phyloP scores from a whole-genome alignment of 2,329 filamentous ascomycete genomes.

The Paraphoma chrysanthemicola region DNA sequence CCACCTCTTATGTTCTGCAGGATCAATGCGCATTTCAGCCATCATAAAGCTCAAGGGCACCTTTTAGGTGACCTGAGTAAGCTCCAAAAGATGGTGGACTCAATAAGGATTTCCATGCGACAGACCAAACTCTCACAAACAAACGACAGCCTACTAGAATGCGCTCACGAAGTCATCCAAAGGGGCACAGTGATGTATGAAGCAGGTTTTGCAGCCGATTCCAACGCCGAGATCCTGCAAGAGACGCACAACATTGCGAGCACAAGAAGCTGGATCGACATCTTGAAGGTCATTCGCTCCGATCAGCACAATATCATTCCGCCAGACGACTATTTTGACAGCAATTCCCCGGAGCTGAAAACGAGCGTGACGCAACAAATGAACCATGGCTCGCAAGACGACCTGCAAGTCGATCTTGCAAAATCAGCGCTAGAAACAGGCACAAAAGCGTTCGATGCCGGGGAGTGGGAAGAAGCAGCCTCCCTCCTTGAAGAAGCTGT shows the following conservation, averaged over 20 bases:
- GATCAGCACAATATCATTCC: slow-evolving; percentile 1
- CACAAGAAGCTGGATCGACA: no score
- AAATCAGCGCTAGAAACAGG: slow-evolving; percentile 32
- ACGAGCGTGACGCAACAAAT: no score
- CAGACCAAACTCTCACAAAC: slow-evolving; percentile 12
- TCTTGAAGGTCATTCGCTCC: no score
- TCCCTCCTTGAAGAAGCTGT: slow-evolving; percentile 36
- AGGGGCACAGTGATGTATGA: no score
- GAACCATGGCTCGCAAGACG: slow-evolving; percentile 26
- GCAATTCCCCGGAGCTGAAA: no score
- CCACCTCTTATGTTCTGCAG: slow-evolving; percentile 3
- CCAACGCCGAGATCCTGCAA: no score
- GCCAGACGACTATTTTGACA: no score
- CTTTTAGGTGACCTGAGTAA: slow-evolving; percentile 5
- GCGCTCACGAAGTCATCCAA: slow-evolving; percentile 15
- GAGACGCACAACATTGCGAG: no score
- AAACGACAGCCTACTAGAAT: slow-evolving; percentile 16
- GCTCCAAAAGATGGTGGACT: slow-evolving; percentile 14
- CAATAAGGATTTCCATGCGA: slow-evolving; percentile 11
- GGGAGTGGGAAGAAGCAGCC: slow-evolving; percentile 30
- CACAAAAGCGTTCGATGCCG: slow-evolving; percentile 26
- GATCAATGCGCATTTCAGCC: slow-evolving; percentile 1
- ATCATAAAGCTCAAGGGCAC: slow-evolving; percentile 7
- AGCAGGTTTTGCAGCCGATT: no score
- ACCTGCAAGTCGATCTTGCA: slow-evolving; percentile 33